Conservation (phyloP, 179 eudicot species). For the Beta macrorhiza region DNA sequence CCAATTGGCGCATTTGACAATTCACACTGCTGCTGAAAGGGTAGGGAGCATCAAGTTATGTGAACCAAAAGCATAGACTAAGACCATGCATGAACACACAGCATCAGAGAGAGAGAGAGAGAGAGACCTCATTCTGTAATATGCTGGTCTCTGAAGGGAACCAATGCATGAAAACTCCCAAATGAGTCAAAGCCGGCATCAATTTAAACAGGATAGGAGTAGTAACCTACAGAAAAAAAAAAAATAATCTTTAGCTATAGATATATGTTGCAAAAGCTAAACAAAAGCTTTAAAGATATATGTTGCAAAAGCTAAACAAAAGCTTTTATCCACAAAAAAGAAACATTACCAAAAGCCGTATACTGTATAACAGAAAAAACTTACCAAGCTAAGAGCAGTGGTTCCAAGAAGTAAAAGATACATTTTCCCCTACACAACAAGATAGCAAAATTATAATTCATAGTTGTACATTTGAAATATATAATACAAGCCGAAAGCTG, state of each 20-base stretch:
- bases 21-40: neutral
- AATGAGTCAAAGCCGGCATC: conserved; percentile 91
- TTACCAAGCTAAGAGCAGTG: conserved; percentile 93
- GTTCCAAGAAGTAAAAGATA: conserved; percentile 95
- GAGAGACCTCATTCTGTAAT: conserved; percentile 56
- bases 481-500: conserved; percentile 2
- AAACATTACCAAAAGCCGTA: neutral
- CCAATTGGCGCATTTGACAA: neutral
- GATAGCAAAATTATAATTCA: conserved; percentile 9
- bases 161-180: conserved; percentile 98
- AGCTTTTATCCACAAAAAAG: neutral
- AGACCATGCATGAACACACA: neutral
- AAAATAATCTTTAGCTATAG: conserved; percentile 7
- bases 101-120: conserved; percentile 9
- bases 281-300: neutral
- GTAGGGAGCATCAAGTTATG: neutral
- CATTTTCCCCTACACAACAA: conserved; percentile 68
- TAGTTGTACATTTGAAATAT: neutral
- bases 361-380: conserved; percentile 11
- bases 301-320: neutral
- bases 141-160: conserved; percentile 67
- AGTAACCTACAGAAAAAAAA: conserved; percentile 62
- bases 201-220: conserved; percentile 88
- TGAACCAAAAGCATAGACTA: neutral
- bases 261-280: neutral